Evolutionary conservation across 352 stramenopile genomes (phyloP).

Genomic region (Thalassiosira livingstoniorum): DNA sequence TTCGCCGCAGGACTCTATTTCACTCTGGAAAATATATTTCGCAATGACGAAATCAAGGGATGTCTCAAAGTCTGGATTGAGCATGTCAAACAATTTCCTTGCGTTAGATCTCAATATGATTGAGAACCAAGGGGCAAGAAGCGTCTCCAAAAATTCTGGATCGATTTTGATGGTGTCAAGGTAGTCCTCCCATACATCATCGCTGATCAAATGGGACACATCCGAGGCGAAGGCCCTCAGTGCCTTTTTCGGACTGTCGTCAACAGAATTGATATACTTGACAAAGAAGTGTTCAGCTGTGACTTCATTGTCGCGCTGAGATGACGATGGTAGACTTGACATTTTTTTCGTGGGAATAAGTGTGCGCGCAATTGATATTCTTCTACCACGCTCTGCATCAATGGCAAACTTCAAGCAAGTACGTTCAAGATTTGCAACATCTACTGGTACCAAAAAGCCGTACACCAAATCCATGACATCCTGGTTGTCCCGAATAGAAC

Average conservation of each 20-base stretch:
- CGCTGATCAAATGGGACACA: neutral
- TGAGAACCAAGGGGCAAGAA: too few species aligned
- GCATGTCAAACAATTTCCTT: too few species aligned
- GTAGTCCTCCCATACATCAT: too few species aligned
- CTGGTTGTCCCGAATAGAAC: slow-evolving; percentile 9
- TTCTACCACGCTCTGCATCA: slow-evolving; percentile 15
- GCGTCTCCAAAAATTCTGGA: too few species aligned
- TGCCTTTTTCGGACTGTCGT: slow-evolving; percentile 17
- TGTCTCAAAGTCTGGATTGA: too few species aligned
- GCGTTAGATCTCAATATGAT: too few species aligned
- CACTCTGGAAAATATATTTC: too few species aligned
- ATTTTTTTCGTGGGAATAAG: slow-evolving; percentile 2
- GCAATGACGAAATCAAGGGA: too few species aligned
- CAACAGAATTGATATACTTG: slow-evolving; percentile 19
- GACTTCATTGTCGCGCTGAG: too few species aligned
- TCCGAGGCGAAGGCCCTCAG: neutral
- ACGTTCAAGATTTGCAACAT: slow-evolving; percentile 36
- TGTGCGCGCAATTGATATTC: slow-evolving; percentile 18
- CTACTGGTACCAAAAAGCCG: slow-evolving; percentile 19
- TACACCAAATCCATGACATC: slow-evolving; percentile 19
- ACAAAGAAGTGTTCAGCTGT: slow-evolving; percentile 12
- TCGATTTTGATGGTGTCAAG: too few species aligned
- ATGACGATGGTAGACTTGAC: too few species aligned
- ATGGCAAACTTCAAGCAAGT: slow-evolving; percentile 26
- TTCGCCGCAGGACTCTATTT: too few species aligned